These are phyloP conservation scores for Hapsidospora chrysogenum DNA, from an alignment of 495 filamentous ascomycete genomes.

Conservation along the genomic window DNA sequence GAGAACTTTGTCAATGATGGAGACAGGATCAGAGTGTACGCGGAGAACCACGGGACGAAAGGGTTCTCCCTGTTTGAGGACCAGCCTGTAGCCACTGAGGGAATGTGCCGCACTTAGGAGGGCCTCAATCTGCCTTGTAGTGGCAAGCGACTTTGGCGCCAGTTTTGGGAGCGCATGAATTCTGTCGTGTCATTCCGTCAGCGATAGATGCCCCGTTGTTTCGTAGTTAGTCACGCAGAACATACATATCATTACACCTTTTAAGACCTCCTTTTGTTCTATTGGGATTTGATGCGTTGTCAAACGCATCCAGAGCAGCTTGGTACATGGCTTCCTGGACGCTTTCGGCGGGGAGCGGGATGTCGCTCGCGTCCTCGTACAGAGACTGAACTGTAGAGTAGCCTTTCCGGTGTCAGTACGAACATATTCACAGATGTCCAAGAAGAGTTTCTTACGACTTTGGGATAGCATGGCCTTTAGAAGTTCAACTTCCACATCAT, in stretches of 20 bases:
- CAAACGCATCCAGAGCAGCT: constrained; percentile 57
- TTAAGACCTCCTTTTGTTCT: constrained; percentile 67
- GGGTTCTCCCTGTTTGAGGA: constrained; percentile 77
- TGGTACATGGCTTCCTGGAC: constrained; percentile 51
- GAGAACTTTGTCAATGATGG: constrained; percentile 68
- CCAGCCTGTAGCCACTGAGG: constrained; percentile 76
- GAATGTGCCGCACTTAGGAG: constrained; percentile 76
- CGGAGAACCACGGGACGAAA: constrained; percentile 85
- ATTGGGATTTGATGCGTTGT: constrained; percentile 84
- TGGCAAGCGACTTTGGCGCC: constrained; percentile 35
- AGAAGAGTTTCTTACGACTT: constrained; percentile 32
- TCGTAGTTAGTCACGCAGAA: constrained; percentile 22
- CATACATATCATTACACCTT: constrained; percentile 71
- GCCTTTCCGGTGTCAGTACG: constrained; percentile 26
- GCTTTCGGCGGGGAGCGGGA: constrained; percentile 30
- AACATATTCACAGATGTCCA: not conserved
- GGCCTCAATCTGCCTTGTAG: constrained; percentile 39
- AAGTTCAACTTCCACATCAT: constrained; percentile 55
- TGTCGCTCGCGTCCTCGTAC: constrained; percentile 40
- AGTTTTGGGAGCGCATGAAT: constrained; percentile 52
- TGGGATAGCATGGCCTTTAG: constrained; percentile 56
- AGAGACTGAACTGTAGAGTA: constrained; percentile 51
- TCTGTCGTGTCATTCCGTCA: constrained; percentile 17
- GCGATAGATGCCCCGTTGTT: not conserved
- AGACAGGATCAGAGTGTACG: constrained; percentile 70